Conservation (phyloP, 1,284 basidiomycete species). For the Fomitopsis palustris region DNA sequence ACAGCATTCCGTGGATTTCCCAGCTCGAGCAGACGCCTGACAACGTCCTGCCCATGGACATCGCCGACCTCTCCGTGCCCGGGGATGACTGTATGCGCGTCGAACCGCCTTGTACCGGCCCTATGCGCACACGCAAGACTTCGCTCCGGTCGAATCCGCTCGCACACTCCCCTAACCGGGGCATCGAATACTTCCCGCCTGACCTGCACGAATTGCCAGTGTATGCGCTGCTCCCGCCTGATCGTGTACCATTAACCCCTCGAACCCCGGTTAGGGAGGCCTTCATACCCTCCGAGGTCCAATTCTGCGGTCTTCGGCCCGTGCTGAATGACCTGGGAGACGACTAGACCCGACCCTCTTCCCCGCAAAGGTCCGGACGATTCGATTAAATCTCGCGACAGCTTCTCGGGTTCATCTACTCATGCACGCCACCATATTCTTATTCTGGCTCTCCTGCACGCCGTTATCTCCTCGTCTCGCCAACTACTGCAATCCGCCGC, state of each 20-base stretch:
- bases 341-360: neutral
- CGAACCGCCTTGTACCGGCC: slow-evolving; percentile 18
- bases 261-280: slow-evolving; percentile 23
- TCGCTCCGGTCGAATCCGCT: slow-evolving; percentile 22
- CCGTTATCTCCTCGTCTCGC: neutral
- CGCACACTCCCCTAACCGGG: slow-evolving; percentile 4
- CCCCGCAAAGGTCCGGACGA: neutral
- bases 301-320: slow-evolving; percentile 23
- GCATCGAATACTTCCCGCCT: slow-evolving; percentile 2
- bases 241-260: slow-evolving; percentile 15
- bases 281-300: slow-evolving; percentile 20
- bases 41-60: slow-evolving; percentile 23
- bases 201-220: slow-evolving; percentile 5
- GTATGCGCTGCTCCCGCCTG: slow-evolving; percentile 7
- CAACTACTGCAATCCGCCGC: neutral
- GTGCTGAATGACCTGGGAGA: slow-evolving; percentile 17
- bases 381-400: neutral
- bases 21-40: slow-evolving; percentile 23
- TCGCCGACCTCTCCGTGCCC: slow-evolving; percentile 29
- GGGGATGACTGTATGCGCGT: slow-evolving; percentile 8
- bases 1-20: slow-evolving; percentile 30
- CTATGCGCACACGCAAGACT: slow-evolving; percentile 26
- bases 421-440: neutral
- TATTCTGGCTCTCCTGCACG: neutral
- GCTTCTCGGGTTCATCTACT: neutral